Conservation (phyloP, 768 basidiomycete genomes). For the Saitozyma sp. region DNA sequence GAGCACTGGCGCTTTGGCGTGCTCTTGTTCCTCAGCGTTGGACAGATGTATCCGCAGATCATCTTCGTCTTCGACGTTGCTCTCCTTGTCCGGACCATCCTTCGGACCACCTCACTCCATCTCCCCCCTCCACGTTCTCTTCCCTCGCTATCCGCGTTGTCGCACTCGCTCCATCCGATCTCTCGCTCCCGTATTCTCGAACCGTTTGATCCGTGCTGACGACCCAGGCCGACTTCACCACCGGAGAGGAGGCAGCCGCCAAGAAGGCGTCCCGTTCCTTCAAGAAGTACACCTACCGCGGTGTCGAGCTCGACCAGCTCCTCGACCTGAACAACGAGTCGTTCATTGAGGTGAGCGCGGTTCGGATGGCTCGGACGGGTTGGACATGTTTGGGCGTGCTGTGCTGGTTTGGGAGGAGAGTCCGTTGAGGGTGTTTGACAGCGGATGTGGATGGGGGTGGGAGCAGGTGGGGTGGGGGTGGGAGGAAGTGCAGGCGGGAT, state of each 20-base stretch:
- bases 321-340: constrained; percentile 88
- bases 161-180: no score
- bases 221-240: constrained; percentile 62
- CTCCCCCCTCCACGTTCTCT: no score
- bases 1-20: no score
- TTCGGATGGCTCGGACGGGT: constrained; percentile 5
- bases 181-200: no score
- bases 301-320: constrained; percentile 96
- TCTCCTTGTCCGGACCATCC: no score
- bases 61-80: no score
- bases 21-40: no score
- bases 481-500: background rate
- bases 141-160: no score
- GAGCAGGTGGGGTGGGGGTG: background rate
- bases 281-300: constrained; percentile 98
- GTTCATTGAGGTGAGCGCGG: constrained; percentile 65
- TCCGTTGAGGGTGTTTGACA: background rate
- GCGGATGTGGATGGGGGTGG: background rate
- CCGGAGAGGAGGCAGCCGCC: constrained; percentile 90
- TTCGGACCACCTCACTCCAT: no score
- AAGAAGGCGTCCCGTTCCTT: constrained; percentile 98
- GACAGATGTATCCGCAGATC: no score
- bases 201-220: no score
- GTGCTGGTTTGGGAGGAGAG: constrained; percentile 1
- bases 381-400: background rate